Base-by-base conservation (phyloP, 73 alveolate genomes). In the Blepharisma japonicum region DNA sequence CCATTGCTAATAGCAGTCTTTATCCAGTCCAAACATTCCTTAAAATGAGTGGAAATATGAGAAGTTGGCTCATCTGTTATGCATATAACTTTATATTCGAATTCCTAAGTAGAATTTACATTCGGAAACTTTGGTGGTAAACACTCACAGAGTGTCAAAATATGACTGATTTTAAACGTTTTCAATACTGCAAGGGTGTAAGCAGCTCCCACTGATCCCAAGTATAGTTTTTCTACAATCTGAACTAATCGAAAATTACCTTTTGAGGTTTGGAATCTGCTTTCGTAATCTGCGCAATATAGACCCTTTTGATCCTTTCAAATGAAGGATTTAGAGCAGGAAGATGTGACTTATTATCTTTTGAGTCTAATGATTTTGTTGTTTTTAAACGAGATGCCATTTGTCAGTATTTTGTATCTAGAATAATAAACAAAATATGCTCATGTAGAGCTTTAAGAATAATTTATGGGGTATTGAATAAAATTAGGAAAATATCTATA, bases 71-170 rank as follows among this genome's bases (percentile, higher is more conserved):
- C 61, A 71, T 90, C 97, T 4, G 67, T 14, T 6, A 86, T 85
- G 45, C 80, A 45, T 66, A 89, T 81, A 23, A 71, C 81, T 50
- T 83, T 86, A 74, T 89, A 89, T 5, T 56, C 54, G 77, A 89
- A 78, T 18, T 77, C 74, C n/a, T 61, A 32, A 32, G 42, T 32
- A 32, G 42, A 32, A 32, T 32, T 32, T 32, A 32, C 42, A 32
- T 32, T 32, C 0, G 74, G 74, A 25, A 61, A 61, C 47, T 61
- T 61, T 14, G 74, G 74, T 14, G 74, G 74, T 18, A 61, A 39
- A 25, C 74, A 61, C 74, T 61, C 74, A 25, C 74, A 61, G 47
- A 61, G 47, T 2, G 74, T 61, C 18, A 61, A 39, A 61, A 61
- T 61, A 2, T 14, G 46, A 61, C 6, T 18, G 46, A 61, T 61